phyloP scores from a whole-genome alignment of 495 filamentous ascomycete species.

The Chaetomidium leptoderma region DNA sequence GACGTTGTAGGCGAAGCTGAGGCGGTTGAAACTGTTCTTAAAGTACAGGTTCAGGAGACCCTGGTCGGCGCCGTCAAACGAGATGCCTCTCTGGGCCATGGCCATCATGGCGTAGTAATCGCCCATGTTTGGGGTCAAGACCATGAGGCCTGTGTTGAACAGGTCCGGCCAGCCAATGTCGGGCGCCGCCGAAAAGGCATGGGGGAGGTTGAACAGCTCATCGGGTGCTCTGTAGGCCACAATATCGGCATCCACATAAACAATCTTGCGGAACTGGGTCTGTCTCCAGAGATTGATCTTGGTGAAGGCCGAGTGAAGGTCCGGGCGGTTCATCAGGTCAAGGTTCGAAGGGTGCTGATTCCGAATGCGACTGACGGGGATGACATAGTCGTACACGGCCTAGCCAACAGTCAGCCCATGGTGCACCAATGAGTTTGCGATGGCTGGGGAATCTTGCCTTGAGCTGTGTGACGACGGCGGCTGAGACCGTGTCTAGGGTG shows the following conservation, averaged over 20 bases:
- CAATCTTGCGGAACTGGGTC: conserved; percentile 80
- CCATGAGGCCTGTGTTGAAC: conserved; percentile 97
- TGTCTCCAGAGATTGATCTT: conserved; percentile 95
- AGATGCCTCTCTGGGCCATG: conserved; percentile 78
- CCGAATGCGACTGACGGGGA: conserved; percentile 72
- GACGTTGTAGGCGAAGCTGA: conserved; percentile 96
- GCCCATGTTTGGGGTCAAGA: conserved; percentile 76
- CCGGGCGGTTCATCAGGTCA: conserved; percentile 83
- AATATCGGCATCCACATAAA: conserved; percentile 90
- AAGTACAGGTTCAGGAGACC: conserved; percentile 95
- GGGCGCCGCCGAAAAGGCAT: conserved; percentile 81
- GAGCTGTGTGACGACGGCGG: conserved; percentile 70
- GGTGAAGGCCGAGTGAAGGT: conserved; percentile 87
- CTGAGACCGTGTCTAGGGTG: conserved; percentile 68
- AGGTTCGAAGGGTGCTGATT: conserved; percentile 79
- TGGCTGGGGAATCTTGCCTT: conserved; percentile 43
- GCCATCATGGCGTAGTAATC: conserved; percentile 81
- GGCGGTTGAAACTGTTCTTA: conserved; percentile 68
- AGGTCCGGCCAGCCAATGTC: conserved; percentile 98
- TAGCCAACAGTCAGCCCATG: conserved; percentile 33
- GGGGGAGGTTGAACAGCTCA: conserved; percentile 76
- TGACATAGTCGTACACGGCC: conserved; percentile 83
- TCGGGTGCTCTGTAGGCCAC: conserved; percentile 84
- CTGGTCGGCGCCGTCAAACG: conserved; percentile 97
- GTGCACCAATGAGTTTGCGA: conserved; percentile 5